Conservation (phyloP, 371 early-diverging fungal genomes). For the Haplosporangium sp. region DNA sequence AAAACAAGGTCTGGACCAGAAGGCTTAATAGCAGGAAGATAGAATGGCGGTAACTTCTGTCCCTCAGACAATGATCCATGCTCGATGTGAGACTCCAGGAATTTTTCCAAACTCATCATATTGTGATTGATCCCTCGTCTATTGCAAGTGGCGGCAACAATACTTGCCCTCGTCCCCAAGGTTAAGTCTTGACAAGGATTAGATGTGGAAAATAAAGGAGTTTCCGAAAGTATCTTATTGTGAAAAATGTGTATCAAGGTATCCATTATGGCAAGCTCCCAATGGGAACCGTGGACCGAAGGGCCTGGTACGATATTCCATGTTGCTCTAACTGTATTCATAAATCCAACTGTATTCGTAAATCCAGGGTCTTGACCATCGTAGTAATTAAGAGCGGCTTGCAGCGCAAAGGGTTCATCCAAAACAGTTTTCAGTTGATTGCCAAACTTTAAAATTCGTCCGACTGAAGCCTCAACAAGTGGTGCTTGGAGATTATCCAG, state of each 20-base stretch:
- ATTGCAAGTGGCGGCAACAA: not conserved
- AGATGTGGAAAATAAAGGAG: too few species aligned
- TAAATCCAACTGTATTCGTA: conserved; percentile 5
- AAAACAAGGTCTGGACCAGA: conserved; percentile 28
- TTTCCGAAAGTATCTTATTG: not conserved
- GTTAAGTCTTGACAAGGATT: too few species aligned
- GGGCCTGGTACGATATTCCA: not conserved
- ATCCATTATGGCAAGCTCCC: not conserved
- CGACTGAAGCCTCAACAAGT: conserved; percentile 19
- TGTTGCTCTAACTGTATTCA: not conserved
- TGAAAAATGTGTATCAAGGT: conserved; percentile 9
- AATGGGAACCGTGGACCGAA: not conserved
- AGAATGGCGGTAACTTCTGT: conserved; percentile 14
- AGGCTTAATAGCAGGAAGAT: conserved; percentile 8
- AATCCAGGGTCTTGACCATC: conserved; percentile 7
- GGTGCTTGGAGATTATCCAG: conserved; percentile 8
- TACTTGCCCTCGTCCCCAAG: not conserved
- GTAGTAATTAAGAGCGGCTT: conserved; percentile 17
- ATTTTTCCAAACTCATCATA: conserved; percentile 1
- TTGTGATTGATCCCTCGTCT: not conserved
- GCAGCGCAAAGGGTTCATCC: conserved; percentile 23
- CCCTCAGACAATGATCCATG: conserved; percentile 11
- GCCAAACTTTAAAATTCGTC: not conserved
- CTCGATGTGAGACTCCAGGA: conserved; percentile 19
- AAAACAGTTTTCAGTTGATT: not conserved